Percentiles rank a stretch among this genome's conserved stretches.
phyloP scores from a whole-genome alignment of 305 asterid species.

The Solanum aculeatissimum region DNA sequence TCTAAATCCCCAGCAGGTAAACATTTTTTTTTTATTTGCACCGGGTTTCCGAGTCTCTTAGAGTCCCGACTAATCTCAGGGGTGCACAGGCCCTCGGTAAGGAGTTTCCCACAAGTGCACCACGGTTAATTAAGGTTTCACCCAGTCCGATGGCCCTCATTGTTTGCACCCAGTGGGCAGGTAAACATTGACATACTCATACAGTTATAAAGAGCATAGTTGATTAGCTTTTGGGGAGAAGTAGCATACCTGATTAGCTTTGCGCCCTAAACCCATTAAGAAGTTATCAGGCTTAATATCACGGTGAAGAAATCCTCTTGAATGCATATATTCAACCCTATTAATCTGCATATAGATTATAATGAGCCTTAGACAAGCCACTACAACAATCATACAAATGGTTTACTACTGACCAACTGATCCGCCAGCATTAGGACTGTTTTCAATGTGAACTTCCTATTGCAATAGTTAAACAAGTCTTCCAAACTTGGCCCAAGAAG shows the following conservation, averaged over 20 bases:
- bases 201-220: slow-evolving; percentile 21
- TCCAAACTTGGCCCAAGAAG: slow-evolving; percentile 87
- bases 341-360: slow-evolving; percentile 39
- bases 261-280: slow-evolving; percentile 93
- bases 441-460: slow-evolving; percentile 75
- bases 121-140: too few species aligned
- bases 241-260: slow-evolving; percentile 69
- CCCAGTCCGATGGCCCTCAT: too few species aligned
- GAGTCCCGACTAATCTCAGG: too few species aligned
- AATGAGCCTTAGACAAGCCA: slow-evolving; percentile 1
- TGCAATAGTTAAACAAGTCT: slow-evolving; percentile 87
- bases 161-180: too few species aligned
- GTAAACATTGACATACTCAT: background rate
- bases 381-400: background rate
- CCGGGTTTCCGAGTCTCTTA: too few species aligned
- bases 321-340: slow-evolving; percentile 88
- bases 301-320: slow-evolving; percentile 93
- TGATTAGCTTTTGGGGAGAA: slow-evolving; percentile 7
- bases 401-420: slow-evolving; percentile 44
- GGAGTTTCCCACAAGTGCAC: too few species aligned
- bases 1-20: background rate
- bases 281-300: slow-evolving; percentile 95
- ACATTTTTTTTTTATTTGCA: too few species aligned
- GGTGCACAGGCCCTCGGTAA: too few species aligned
- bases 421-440: slow-evolving; percentile 84